Percentiles rank a stretch among this genome's conserved stretches.
Evolutionary conservation across 108 stramenopile genomes (phyloP).

Genomic region (Licmophora abbreviata): DNA sequence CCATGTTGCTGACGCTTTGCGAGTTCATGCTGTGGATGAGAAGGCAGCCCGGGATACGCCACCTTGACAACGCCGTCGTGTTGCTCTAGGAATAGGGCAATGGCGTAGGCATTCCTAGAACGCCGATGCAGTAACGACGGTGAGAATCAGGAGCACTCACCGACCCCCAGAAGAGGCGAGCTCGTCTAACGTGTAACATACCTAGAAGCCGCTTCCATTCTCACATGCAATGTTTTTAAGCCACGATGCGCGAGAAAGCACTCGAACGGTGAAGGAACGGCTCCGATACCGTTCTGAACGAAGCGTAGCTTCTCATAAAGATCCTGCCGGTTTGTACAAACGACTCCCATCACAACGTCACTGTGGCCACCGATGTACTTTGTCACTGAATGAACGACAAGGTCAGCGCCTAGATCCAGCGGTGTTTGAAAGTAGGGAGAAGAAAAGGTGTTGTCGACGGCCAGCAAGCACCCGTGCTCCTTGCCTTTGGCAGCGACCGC

Average conservation of each 20-base stretch:
- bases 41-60: slow-evolving; percentile 72
- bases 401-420: slow-evolving; percentile 66
- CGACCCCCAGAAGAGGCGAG: neutral
- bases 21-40: slow-evolving; percentile 64
- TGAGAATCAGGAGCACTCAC: neutral
- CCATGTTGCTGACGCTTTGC: slow-evolving; percentile 71
- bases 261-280: slow-evolving; percentile 86
- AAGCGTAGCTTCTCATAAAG: slow-evolving; percentile 64
- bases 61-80: slow-evolving; percentile 57
- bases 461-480: slow-evolving; percentile 40
- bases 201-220: slow-evolving; percentile 75
- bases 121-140: slow-evolving; percentile 1
- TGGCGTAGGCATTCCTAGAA: slow-evolving; percentile 60
- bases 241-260: slow-evolving; percentile 84
- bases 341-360: slow-evolving; percentile 47
- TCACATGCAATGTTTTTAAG: slow-evolving; percentile 82
- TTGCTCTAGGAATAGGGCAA: slow-evolving; percentile 60
- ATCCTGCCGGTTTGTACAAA: slow-evolving; percentile 53
- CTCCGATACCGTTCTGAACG: slow-evolving; percentile 87
- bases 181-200: slow-evolving; percentile 3
- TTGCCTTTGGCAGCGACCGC: slow-evolving; percentile 44
- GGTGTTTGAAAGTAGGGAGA: slow-evolving; percentile 88
- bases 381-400: slow-evolving; percentile 70
- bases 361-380: slow-evolving; percentile 83
- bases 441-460: slow-evolving; percentile 93